phyloP scores from a whole-genome alignment of 2,329 filamentous ascomycete genomes.

The Aspergillus bombycis region DNA sequence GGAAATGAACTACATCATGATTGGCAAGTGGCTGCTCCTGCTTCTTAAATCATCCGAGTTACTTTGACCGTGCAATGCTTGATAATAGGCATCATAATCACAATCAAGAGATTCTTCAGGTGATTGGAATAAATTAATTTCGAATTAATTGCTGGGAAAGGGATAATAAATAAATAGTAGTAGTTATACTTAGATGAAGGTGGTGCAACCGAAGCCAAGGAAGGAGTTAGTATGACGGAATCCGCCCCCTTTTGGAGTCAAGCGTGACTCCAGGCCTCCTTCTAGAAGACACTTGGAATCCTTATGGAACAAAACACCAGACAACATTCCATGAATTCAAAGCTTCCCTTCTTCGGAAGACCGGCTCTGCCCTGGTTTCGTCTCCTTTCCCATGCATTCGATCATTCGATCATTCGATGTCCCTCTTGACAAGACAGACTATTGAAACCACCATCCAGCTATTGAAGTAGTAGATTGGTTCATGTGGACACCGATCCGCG shows the following conservation, averaged over 20 bases:
- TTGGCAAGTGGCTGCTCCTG: background rate
- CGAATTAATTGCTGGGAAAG: background rate
- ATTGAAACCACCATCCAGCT: conserved; percentile 21
- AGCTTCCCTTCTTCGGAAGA: conserved; percentile 16
- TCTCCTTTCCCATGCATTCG: conserved; percentile 3
- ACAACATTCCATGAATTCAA: conserved; percentile 15
- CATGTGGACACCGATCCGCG: conserved; percentile 18
- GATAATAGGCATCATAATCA: background rate
- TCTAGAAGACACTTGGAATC: conserved; percentile 43
- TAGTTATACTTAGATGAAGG: conserved; percentile 4
- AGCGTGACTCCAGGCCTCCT: conserved; percentile 12
- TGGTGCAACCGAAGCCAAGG: conserved; percentile 17
- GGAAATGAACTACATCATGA: conserved; percentile 1
- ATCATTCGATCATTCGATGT: background rate
- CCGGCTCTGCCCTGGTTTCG: background rate
- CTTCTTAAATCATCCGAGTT: background rate
- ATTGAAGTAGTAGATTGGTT: conserved; percentile 22
- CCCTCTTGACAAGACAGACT: conserved; percentile 10
- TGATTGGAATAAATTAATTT: background rate
- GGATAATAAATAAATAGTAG: background rate
- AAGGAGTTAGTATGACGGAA: background rate
- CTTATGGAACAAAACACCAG: conserved; percentile 10
- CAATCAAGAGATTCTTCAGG: background rate
- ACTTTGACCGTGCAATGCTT: background rate
- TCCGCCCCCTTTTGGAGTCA: conserved; percentile 7